Evolutionary conservation across 1,284 basidiomycete genomes (phyloP), one percentile per base, ranked within the genome.

Genomic region (Sanghuangporus weigelae): DNA sequence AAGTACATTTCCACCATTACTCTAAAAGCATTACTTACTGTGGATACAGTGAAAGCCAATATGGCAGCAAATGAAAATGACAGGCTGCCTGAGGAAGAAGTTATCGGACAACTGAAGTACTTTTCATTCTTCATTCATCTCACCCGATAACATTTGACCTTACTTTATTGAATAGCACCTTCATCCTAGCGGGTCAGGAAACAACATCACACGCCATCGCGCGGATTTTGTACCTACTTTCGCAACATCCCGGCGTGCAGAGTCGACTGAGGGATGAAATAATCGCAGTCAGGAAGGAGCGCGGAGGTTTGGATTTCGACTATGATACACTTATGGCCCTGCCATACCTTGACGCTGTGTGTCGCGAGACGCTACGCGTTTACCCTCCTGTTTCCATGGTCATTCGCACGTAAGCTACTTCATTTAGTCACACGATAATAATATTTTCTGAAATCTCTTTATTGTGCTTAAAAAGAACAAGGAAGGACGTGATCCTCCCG

Each of bases 291-390:
- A 71, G 72, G 50, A 39, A 53, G 50, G 50, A 53, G 59, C 60
- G 35, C 50, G 67, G 38, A 62, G 54, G 3, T 10, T 23, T 14
- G 19, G 69, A 75, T 35, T 66, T 79, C 35, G 66, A 72, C 11
- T 78, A 79, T 48, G 75, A 79, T 59, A 54, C 69, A 12, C 69
- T 79, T 53, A 68, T 71, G 63, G 54, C 58, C 7, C 70, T 79
- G 38, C 75, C 75, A 7, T 77, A 73, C 63, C 71, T 79, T 38
- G 77, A 79, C 59, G 78, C 74, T 2, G 66, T 80, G 26, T 69
- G 75, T 58, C 70, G 75, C 51, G 78, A 79, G 66, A 78, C 76
- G 6, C 56, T 79, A 46, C 73, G 78, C 57, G 63, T 77, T 53
- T 53, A 73, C 60, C 75, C 73, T 26, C 74, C 74, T 67, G 38